Evolutionary conservation across 495 filamentous ascomycete species (phyloP).

Genomic region (Pseudevernia furfuracea): DNA sequence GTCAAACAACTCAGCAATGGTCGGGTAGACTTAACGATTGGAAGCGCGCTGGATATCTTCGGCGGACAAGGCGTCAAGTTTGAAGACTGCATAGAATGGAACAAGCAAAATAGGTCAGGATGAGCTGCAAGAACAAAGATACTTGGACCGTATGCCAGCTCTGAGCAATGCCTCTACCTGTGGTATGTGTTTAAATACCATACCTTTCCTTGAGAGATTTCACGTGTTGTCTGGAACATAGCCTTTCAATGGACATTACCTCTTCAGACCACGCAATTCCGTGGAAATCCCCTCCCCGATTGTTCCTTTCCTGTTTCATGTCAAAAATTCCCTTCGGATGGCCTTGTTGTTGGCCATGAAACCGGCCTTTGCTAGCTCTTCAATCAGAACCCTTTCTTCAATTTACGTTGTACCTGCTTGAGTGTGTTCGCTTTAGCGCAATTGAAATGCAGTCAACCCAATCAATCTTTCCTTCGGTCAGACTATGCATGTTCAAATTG

Average conservation of each 20-base stretch:
- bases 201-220: background rate
- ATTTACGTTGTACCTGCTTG: background rate
- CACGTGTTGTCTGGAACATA: background rate
- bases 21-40: conserved; percentile 88
- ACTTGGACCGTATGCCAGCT: background rate
- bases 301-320: background rate
- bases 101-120: conserved; percentile 34
- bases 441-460: background rate
- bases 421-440: background rate
- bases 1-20: conserved; percentile 71
- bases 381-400: background rate
- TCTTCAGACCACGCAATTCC: background rate
- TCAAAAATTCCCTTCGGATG: background rate
- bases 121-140: background rate
- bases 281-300: no score
- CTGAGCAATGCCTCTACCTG: background rate
- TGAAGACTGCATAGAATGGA: conserved; percentile 85
- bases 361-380: background rate
- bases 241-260: background rate
- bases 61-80: conserved; percentile 80
- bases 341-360: background rate
- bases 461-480: background rate
- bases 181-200: background rate
- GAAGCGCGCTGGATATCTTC: conserved; percentile 92
- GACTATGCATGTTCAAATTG: background rate